A percentile compares a stretch with the other conserved stretches of the same genome.
Conservation (phyloP, 2,329 filamentous ascomycete genomes). For the Scytalidium sp. region DNA sequence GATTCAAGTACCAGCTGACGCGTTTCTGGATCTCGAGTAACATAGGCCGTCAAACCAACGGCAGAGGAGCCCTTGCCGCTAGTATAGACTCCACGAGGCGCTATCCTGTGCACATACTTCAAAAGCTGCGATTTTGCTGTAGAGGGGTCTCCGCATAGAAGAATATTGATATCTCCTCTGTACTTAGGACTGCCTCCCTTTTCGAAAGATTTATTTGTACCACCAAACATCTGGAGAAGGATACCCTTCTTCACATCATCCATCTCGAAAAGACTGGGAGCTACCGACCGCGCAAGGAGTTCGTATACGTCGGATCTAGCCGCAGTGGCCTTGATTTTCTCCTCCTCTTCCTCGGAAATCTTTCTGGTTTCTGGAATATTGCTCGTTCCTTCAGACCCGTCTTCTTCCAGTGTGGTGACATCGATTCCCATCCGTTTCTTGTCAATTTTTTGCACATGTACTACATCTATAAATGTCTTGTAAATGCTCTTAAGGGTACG, state of each 20-base stretch:
- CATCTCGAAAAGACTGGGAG: slow-evolving; percentile 95
- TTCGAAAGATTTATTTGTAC: slow-evolving; percentile 96
- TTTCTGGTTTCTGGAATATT: slow-evolving; percentile 82
- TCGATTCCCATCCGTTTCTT: slow-evolving; percentile 93
- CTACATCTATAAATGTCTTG: slow-evolving; percentile 95
- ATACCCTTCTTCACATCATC: slow-evolving; percentile 99
- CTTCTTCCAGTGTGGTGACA: slow-evolving; percentile 79
- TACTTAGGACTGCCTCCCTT: slow-evolving; percentile 96
- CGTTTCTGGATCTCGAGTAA: slow-evolving; percentile 72
- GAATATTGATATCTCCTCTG: slow-evolving; percentile 93
- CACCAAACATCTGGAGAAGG: slow-evolving; percentile 91
- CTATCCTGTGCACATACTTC: slow-evolving; percentile 95
- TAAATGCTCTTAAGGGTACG: slow-evolving; percentile 91
- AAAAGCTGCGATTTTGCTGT: slow-evolving; percentile 95
- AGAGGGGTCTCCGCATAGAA: slow-evolving; percentile 95
- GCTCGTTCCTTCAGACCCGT: slow-evolving; percentile 58
- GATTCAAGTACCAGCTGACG: slow-evolving; percentile 72
- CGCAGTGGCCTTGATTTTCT: slow-evolving; percentile 79
- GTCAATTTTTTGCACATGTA: slow-evolving; percentile 96
- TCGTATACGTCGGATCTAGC: slow-evolving; percentile 87
- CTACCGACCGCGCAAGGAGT: slow-evolving; percentile 82
- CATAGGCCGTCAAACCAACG: slow-evolving; percentile 74
- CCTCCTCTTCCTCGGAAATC: slow-evolving; percentile 81
- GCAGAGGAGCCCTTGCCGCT: slow-evolving; percentile 74
- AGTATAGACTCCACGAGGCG: slow-evolving; percentile 79